These are phyloP conservation scores for Skeletonema potamos DNA, from an alignment of 108 stramenopile species.

Conservation along the genomic window DNA sequence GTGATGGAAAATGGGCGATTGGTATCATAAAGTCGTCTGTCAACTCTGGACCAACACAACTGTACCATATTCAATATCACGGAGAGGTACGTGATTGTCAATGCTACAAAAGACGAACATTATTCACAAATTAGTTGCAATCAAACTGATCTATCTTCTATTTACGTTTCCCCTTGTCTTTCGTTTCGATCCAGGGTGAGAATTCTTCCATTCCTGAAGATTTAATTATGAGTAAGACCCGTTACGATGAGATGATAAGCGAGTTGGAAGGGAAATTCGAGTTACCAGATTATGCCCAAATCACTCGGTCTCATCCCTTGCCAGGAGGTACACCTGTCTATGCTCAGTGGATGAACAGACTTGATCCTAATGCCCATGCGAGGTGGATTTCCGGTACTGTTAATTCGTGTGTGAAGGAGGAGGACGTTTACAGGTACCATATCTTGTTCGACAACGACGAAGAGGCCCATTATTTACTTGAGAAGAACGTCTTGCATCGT, in stretches of 20 bases:
- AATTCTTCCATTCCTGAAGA: constrained; percentile 20
- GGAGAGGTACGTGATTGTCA: neutral
- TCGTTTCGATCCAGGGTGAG: neutral
- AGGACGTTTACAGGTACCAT: constrained; percentile 11
- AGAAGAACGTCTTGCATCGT: constrained; percentile 14
- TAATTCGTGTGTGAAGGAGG: neutral
- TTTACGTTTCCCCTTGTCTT: neutral
- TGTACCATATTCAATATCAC: neutral
- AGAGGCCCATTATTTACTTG: constrained; percentile 1
- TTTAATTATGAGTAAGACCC: constrained; percentile 7
- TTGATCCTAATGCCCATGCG: constrained; percentile 5
- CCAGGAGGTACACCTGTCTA: constrained; percentile 16
- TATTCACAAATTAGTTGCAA: neutral
- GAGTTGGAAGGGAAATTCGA: constrained; percentile 10
- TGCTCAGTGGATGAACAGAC: constrained; percentile 23
- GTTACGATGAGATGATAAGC: constrained; percentile 7
- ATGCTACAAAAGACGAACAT: neutral
- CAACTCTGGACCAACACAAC: neutral
- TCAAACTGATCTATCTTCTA: neutral
- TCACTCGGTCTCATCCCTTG: neutral
- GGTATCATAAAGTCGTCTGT: constrained; percentile 23
- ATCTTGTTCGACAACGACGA: constrained; percentile 32
- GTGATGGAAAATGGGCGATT: neutral
- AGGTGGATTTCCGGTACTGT: constrained; percentile 25
- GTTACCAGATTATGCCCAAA: neutral